A percentile compares a stretch with the other conserved stretches of the same genome.
Evolutionary conservation across 2,329 filamentous ascomycete genomes (phyloP).

Genomic region (Mycosphaerella arachidis): DNA sequence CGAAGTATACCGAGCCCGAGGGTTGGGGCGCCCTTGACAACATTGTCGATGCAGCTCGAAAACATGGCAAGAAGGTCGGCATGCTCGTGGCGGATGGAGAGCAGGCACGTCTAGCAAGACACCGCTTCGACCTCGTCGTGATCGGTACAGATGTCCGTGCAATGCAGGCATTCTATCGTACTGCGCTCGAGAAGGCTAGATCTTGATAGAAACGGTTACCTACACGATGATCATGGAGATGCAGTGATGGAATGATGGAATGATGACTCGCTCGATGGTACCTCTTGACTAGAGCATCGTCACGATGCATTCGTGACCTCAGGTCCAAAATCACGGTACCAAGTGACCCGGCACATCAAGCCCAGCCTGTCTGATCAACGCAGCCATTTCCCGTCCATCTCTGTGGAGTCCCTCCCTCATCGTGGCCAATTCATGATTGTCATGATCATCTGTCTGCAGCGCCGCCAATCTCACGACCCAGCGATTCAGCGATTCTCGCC

Average conservation of each 20-base stretch:
- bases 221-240: no score
- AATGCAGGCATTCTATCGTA: slow-evolving; percentile 28
- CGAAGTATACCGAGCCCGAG: slow-evolving; percentile 40
- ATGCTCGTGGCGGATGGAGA: slow-evolving; percentile 47
- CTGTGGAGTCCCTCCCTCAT: not conserved
- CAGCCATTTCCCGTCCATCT: not conserved
- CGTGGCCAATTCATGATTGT: not conserved
- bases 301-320: no score
- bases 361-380: not conserved
- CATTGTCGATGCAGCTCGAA: slow-evolving; percentile 53
- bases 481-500: not conserved
- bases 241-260: no score
- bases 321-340: not conserved
- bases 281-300: no score
- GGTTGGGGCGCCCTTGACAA: slow-evolving; percentile 46
- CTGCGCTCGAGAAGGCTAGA: not conserved
- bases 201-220: not conserved
- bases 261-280: no score
- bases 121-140: slow-evolving; percentile 49
- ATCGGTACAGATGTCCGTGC: slow-evolving; percentile 22
- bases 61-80: slow-evolving; percentile 62
- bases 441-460: not conserved
- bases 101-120: slow-evolving; percentile 45
- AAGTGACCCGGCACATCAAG: not conserved
- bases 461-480: not conserved